Evolutionary conservation across 1,139 yeast genomes (phyloP), one percentile per base, ranked within the genome.

Genomic region (Pichia sp.): DNA sequence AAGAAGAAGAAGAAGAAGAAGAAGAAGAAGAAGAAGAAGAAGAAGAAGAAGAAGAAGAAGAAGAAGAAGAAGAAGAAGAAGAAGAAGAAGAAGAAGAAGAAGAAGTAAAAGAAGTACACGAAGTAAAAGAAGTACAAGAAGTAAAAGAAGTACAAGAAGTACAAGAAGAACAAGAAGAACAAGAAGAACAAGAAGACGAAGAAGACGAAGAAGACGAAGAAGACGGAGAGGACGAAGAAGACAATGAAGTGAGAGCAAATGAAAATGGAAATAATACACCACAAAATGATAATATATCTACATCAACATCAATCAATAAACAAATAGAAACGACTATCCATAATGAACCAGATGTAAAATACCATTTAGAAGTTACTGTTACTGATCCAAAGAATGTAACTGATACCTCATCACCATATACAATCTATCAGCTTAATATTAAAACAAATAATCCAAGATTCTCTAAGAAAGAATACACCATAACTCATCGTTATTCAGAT

Each of bases 341-440:
- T 3, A n/a, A 30, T 30, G 16, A 29, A 16, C 2, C 40, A 23
- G 16, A 39, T 25, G 24, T 36, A 12, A 15, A 27, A 12, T 44
- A 44, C 36, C 9, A 23, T 16, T 23, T 47, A 18, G 20, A 38
- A 11, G 36, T 47, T 12, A 32, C 26, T 3, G 48, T 47, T 18
- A 9, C n/a, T 2, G 26, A 48, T 25, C 52, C 49, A 25, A 39
- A 34, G 8, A 42, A 41, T 16, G 44, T 87, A 55, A 82, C 80
- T 56, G 87, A 86, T 44, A 85, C 87, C 2, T 86, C 86, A 54
- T 85, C 84, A 56, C 84, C 94, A 5, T 90, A 73, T 65, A 87
- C 89, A 11, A 80, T 95, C 5, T 92, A 88, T 61, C 75, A 86
- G 45, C 73, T 92, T 32, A 78, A 85, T 16, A 83, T 96, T 9